Evolutionary conservation across 768 basidiomycete genomes (phyloP).

Genomic region (Boletales sp.): DNA sequence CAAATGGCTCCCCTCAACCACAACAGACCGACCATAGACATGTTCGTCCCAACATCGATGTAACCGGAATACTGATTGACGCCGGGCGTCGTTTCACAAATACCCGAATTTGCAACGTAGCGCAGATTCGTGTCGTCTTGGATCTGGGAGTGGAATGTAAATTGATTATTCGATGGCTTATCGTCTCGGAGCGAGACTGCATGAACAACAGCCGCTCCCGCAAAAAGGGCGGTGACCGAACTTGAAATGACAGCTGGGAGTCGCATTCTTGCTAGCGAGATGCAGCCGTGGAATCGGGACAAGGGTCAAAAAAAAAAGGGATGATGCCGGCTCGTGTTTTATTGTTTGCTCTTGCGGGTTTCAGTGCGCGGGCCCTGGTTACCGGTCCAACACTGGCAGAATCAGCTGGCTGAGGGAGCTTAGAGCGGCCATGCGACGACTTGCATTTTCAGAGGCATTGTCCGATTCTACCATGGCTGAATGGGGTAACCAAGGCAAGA

Average conservation of each 20-base stretch:
- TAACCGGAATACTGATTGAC: slow-evolving; percentile 63
- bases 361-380: too few relatives aligned
- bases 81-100: slow-evolving; percentile 63
- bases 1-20: background rate
- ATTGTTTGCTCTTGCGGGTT: too few relatives aligned
- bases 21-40: slow-evolving; percentile 47
- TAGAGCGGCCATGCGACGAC: too few relatives aligned
- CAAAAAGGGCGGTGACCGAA: background rate
- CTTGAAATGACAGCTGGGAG: background rate
- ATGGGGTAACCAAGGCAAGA: too few relatives aligned
- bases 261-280: slow-evolving; percentile 12
- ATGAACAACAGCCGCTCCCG: background rate
- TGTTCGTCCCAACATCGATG: slow-evolving; percentile 51
- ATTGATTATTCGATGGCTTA: background rate
- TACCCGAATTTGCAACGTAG: slow-evolving; percentile 54
- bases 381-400: too few relatives aligned
- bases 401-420: too few relatives aligned
- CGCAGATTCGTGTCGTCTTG: slow-evolving; percentile 34
- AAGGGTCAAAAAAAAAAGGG: too few relatives aligned
- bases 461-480: too few relatives aligned
- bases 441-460: too few relatives aligned
- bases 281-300: too few relatives aligned
- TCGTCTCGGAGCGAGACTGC: background rate
- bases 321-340: too few relatives aligned
- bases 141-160: slow-evolving; percentile 14